A percentile compares a stretch with the other conserved stretches of the same genome.
These are phyloP conservation scores for Aspergillus leporis DNA, from an alignment of 495 filamentous ascomycete genomes.

Conservation along the genomic window DNA sequence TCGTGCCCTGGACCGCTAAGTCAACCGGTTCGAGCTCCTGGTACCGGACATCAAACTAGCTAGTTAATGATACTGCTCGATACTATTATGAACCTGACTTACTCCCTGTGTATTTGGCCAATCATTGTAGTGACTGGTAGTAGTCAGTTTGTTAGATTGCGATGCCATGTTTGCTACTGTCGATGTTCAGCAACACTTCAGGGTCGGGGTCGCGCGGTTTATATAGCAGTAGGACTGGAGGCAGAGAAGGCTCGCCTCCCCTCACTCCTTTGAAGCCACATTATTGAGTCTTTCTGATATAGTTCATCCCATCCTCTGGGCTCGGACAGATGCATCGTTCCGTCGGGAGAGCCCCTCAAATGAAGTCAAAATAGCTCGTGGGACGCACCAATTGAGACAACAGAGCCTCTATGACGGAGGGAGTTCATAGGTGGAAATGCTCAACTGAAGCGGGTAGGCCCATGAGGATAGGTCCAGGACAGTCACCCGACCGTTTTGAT, in stretches of 20 bases:
- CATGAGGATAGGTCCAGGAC: neutral
- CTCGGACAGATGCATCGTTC: neutral
- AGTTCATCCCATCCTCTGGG: neutral
- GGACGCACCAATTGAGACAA: neutral
- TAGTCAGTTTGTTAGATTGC: neutral
- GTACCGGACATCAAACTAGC: neutral
- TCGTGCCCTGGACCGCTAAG: neutral
- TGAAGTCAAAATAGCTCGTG: neutral
- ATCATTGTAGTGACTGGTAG: neutral
- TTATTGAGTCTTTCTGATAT: neutral
- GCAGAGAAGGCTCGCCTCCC: neutral
- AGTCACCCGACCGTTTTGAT: no score
- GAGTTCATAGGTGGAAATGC: neutral
- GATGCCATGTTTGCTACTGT: neutral
- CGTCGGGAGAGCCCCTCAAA: neutral
- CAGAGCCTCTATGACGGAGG: neutral
- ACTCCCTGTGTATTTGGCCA: neutral
- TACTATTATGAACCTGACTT: neutral
- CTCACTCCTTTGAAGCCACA: neutral
- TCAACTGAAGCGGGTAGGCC: neutral
- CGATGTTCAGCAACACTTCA: neutral
- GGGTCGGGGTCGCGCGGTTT: neutral
- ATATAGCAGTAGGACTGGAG: no score
- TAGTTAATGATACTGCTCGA: neutral
- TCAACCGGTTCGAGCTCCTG: neutral